phyloP scores from a whole-genome alignment of 352 stramenopile genomes.

The Aphanomyces euteiches region DNA sequence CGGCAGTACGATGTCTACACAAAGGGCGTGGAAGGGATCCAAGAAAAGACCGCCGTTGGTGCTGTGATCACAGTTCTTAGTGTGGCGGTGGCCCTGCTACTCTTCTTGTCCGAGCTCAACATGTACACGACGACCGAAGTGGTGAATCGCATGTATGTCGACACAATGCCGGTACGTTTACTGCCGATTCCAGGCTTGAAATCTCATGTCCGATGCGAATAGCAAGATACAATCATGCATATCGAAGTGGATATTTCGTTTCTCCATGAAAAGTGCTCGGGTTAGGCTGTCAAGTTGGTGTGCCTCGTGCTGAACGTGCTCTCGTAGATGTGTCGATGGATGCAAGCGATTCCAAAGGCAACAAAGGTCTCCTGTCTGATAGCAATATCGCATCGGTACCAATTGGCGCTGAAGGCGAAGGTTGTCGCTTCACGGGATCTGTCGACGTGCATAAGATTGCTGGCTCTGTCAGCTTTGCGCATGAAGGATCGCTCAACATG shows the following conservation, averaged over 20 bases:
- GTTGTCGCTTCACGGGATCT: constrained; percentile 66
- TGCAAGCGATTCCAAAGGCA: constrained; percentile 79
- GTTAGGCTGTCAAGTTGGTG: constrained; percentile 33
- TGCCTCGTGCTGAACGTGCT: background rate
- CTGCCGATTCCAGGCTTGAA: background rate
- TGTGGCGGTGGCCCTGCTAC: constrained; percentile 61
- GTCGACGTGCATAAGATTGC: constrained; percentile 79
- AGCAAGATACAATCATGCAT: constrained; percentile 79
- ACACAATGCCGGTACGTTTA: constrained; percentile 60
- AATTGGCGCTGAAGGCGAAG: constrained; percentile 39
- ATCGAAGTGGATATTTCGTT: constrained; percentile 81
- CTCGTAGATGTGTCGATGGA: constrained; percentile 70
- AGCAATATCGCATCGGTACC: constrained; percentile 59
- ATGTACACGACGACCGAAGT: constrained; percentile 83
- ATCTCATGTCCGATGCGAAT: constrained; percentile 33
- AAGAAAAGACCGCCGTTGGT: constrained; percentile 81
- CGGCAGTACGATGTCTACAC: constrained; percentile 83
- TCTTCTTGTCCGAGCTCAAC: constrained; percentile 80
- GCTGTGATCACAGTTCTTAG: constrained; percentile 79
- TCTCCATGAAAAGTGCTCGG: constrained; percentile 70
- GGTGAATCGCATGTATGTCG: constrained; percentile 84
- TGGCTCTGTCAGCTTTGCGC: constrained; percentile 80
- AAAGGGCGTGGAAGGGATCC: constrained; percentile 87
- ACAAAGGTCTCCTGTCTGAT: constrained; percentile 76
- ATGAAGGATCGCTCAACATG: constrained; percentile 78